Conservation (phyloP, 2,329 filamentous ascomycete species). For the Escovopsis weberi region DNA sequence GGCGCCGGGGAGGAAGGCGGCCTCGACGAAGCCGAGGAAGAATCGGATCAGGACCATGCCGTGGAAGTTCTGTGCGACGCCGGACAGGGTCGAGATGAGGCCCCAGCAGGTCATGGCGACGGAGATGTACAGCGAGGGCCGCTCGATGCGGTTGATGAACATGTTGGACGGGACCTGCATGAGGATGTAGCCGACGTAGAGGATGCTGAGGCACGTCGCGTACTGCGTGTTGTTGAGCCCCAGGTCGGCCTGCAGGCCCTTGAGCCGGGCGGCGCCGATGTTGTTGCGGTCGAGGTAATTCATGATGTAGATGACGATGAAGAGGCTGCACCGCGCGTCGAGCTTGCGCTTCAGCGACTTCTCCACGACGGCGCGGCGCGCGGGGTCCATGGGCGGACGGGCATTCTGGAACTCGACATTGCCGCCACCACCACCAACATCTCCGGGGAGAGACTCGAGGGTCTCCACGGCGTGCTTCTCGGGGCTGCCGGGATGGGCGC, state of each 20-base stretch:
- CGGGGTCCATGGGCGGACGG: slow-evolving; percentile 20
- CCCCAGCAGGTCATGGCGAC: slow-evolving; percentile 45
- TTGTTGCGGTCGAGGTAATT: slow-evolving; percentile 60
- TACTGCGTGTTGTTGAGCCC: slow-evolving; percentile 43
- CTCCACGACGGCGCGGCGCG: slow-evolving; percentile 43
- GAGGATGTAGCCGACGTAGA: slow-evolving; percentile 52
- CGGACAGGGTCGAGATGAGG: slow-evolving; percentile 41
- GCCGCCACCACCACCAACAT: not conserved
- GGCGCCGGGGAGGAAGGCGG: slow-evolving; percentile 49
- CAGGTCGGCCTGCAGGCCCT: slow-evolving; percentile 48
- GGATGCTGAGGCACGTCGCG: slow-evolving; percentile 46
- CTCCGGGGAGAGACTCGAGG: slow-evolving; percentile 4
- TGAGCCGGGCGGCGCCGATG: slow-evolving; percentile 51
- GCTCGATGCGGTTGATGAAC: slow-evolving; percentile 37
- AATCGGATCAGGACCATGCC: slow-evolving; percentile 43
- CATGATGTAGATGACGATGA: slow-evolving; percentile 61
- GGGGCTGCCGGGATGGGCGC: slow-evolving; percentile 1
- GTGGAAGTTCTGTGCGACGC: slow-evolving; percentile 34
- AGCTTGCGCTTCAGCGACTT: slow-evolving; percentile 55
- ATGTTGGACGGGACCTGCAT: slow-evolving; percentile 49
- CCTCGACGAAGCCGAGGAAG: slow-evolving; percentile 47
- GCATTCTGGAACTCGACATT: not conserved
- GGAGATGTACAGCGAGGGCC: slow-evolving; percentile 37
- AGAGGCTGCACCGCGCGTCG: slow-evolving; percentile 50
- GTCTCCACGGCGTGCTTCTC: slow-evolving; percentile 7